Conservation (phyloP, 345 rosid genomes). For the Cochlearia excelsa region DNA sequence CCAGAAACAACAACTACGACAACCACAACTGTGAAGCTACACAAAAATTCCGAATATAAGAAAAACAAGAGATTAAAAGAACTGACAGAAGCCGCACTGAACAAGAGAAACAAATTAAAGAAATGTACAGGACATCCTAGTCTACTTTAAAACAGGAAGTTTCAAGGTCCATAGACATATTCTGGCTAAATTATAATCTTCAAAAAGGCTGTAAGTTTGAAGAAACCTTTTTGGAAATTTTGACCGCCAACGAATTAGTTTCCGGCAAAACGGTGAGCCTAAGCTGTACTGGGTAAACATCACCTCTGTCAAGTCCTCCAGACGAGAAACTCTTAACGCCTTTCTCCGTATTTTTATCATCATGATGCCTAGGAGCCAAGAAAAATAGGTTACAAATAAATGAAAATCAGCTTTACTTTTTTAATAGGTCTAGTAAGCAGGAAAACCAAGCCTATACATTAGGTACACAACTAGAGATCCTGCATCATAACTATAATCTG, state of each 20-base stretch:
- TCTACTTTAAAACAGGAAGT: slow-evolving; percentile 11
- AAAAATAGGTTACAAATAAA: slow-evolving; percentile 3
- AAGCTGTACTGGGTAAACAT: slow-evolving; percentile 89
- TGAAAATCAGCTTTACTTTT: slow-evolving; percentile 16
- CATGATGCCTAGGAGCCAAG: slow-evolving; percentile 62
- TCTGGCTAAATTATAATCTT: slow-evolving; percentile 6
- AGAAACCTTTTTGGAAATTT: slow-evolving; percentile 83
- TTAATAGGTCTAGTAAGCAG: not conserved
- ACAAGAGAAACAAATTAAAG: not conserved
- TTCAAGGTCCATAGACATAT: slow-evolving; percentile 3
- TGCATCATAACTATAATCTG: slow-evolving; percentile 3
- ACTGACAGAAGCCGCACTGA: not conserved
- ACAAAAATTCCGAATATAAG: slow-evolving; percentile 5
- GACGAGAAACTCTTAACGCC: slow-evolving; percentile 63
- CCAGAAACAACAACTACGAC: slow-evolving; percentile 14
- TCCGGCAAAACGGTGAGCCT: slow-evolving; percentile 74
- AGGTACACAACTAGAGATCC: slow-evolving; percentile 12
- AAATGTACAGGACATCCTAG: slow-evolving; percentile 2
- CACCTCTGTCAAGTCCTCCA: slow-evolving; percentile 87
- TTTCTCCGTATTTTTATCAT: slow-evolving; percentile 65
- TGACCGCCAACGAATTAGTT: slow-evolving; percentile 67
- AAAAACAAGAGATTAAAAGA: slow-evolving; percentile 14
- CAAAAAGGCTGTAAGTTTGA: slow-evolving; percentile 12
- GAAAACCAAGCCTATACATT: slow-evolving; percentile 11
- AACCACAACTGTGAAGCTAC: slow-evolving; percentile 13